phyloP scores from a whole-genome alignment of 495 filamentous ascomycete species.

The Hyphodiscus hymeniophilus region DNA sequence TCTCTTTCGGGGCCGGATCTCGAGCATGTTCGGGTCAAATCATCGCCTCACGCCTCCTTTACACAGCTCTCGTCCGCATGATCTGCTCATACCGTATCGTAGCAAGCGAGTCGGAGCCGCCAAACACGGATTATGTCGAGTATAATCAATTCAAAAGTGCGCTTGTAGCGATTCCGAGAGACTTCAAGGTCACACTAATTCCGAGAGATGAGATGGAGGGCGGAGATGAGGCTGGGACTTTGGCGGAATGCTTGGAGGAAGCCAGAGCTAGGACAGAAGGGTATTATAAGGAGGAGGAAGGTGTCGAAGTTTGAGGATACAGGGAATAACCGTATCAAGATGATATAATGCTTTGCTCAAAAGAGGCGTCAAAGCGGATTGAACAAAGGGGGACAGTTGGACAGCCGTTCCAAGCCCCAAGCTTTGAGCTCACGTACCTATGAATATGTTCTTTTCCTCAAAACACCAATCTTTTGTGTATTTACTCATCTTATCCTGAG shows the following conservation, averaged over 20 bases:
- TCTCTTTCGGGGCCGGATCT: constrained; percentile 47
- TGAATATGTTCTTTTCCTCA: too few species aligned
- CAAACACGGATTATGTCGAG: constrained; percentile 35
- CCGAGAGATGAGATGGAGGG: constrained; percentile 29
- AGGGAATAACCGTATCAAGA: neutral
- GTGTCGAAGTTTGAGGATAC: constrained; percentile 9
- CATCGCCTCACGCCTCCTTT: constrained; percentile 43
- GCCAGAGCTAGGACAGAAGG: constrained; percentile 20
- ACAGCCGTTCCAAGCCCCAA: too few species aligned
- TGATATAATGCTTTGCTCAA: too few species aligned
- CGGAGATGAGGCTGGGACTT: constrained; percentile 11
- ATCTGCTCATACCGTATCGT: constrained; percentile 42
- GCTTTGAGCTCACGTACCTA: too few species aligned
- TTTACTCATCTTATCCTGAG: too few species aligned
- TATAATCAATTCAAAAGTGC: constrained; percentile 47
- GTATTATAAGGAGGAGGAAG: constrained; percentile 20
- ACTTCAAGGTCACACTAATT: constrained; percentile 44
- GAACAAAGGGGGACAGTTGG: too few species aligned
- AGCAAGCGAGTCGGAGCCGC: constrained; percentile 37
- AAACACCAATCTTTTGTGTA: too few species aligned
- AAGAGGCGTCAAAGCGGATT: too few species aligned
- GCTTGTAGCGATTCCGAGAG: constrained; percentile 44
- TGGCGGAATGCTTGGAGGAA: constrained; percentile 26
- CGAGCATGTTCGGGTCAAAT: constrained; percentile 44
- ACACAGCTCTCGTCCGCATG: constrained; percentile 39